Evolutionary conservation across 805 yeast species (phyloP), one percentile per base, ranked within the genome.

Genomic region (Millerago galiae): DNA sequence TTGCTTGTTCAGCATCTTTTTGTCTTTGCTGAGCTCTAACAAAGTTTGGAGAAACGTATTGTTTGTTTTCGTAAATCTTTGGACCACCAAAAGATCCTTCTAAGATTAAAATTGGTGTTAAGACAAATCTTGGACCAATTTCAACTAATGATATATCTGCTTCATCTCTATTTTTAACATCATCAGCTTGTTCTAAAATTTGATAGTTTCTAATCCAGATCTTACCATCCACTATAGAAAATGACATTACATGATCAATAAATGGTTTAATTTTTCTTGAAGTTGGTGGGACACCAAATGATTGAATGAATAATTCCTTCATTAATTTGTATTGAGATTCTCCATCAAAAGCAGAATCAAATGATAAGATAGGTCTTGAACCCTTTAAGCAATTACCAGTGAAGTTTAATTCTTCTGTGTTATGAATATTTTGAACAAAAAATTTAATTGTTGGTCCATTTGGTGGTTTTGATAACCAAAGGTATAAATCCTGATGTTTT

Each of bases 51-150:
- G 96, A 86, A 37, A 93, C 96, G 65, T 86, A 93, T 66, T 91
- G 93, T 71, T 87, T 90, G 71, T 93, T 93, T 60, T 93, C 98
- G 66, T 87, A 93, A 51, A 93, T 89, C 74, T 90, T 88, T 50
- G 98, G 96, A 16, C 99, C 99, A 43, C 96, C 91, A 56, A 93
- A 93, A 2, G 97, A 88, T 38, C 99, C 99, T 69, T 93, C 98
- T 50, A 91, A 73, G 41, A 93, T 79, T 46, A 95, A 81, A 53
- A 93, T 90, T 49, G 83, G 81, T 3, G 98, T 91, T 70, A 93
- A 73, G 28, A 93, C 98, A 51, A 89, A 83, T 63, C 99, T 78
- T 40, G 99, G 99, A 3, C 99, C 99, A 53, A 93, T 88, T 70
- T 93, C 99, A 45, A 93, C 84, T 54, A 93, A 71, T 14, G 88